Conservation (phyloP, 768 basidiomycete genomes). For the Auricularia sp. region DNA sequence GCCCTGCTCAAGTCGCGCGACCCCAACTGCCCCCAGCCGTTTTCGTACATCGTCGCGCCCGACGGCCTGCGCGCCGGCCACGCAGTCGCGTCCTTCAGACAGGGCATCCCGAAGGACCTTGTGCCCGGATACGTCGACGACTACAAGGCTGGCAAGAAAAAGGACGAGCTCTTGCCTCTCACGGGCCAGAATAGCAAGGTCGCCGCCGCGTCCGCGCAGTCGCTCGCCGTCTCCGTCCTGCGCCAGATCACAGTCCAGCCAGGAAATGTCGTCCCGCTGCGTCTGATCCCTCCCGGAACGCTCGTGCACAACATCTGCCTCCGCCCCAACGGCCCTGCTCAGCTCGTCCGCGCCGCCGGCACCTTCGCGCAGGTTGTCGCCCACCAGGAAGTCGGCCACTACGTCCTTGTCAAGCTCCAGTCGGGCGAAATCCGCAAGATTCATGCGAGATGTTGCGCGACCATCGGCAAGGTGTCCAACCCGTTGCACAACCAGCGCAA, state of each 20-base stretch:
- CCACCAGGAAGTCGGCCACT: constrained; percentile 60
- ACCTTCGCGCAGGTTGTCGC: constrained; percentile 72
- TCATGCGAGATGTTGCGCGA: constrained; percentile 61
- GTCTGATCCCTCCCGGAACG: constrained; percentile 82
- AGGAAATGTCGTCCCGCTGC: constrained; percentile 87
- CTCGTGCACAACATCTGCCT: constrained; percentile 81
- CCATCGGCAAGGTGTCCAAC: constrained; percentile 88
- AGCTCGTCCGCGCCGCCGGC: constrained; percentile 86
- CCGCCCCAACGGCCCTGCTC: constrained; percentile 59
- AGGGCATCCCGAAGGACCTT: constrained; percentile 69
- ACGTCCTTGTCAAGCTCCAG: constrained; percentile 75
- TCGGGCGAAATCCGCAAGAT: constrained; percentile 90
- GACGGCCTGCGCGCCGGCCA: constrained; percentile 86
- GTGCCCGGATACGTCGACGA: constrained; percentile 37
- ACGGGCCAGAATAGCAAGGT: background rate
- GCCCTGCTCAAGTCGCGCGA: constrained; percentile 69
- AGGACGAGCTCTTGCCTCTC: constrained; percentile 1
- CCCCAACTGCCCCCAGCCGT: constrained; percentile 35
- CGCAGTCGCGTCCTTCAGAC: constrained; percentile 73
- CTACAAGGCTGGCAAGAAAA: background rate
- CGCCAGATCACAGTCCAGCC: constrained; percentile 75
- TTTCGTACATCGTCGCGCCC: constrained; percentile 89
- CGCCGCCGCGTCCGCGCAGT: constrained; percentile 33
- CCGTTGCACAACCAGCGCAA: constrained; percentile 74
- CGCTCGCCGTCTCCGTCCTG: constrained; percentile 74